Conservation (phyloP, 768 basidiomycete genomes). For the Lentinus tigrinus region DNA sequence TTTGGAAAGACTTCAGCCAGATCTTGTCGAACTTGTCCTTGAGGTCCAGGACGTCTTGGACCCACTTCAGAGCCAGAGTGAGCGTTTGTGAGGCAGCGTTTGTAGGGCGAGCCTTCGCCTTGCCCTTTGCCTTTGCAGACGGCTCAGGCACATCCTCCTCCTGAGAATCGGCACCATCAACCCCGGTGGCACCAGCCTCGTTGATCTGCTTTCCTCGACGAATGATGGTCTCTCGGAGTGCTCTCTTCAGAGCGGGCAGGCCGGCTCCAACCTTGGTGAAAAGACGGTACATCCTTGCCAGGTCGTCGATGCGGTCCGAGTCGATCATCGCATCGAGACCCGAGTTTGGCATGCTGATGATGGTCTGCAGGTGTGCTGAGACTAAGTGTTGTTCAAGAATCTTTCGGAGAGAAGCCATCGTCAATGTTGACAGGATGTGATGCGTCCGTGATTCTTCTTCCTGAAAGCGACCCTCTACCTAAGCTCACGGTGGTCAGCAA, state of each 20-base stretch:
- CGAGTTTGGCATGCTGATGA: constrained; percentile 79
- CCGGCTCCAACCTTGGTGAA: constrained; percentile 70
- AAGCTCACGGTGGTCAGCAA: constrained; percentile 22
- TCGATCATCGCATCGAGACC: constrained; percentile 90
- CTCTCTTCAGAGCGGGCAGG: constrained; percentile 56
- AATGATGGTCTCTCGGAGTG: constrained; percentile 70
- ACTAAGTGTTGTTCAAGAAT: constrained; percentile 81
- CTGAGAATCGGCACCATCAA: constrained; percentile 30
- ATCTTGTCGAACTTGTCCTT: constrained; percentile 89
- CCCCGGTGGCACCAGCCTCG: constrained; percentile 14
- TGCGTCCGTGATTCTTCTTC: constrained; percentile 83
- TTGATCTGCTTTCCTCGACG: constrained; percentile 81
- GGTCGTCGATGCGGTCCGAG: constrained; percentile 68
- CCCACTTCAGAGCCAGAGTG: constrained; percentile 82
- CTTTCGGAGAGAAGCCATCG: constrained; percentile 61
- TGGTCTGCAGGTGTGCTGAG: constrained; percentile 67
- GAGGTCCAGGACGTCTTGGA: constrained; percentile 83
- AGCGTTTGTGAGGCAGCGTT: constrained; percentile 47
- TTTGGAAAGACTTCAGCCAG: constrained; percentile 68
- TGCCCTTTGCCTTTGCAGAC: constrained; percentile 50
- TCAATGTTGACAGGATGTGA: constrained; percentile 81
- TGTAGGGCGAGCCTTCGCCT: constrained; percentile 40
- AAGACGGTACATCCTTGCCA: constrained; percentile 77
- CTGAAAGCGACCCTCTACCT: constrained; percentile 80
- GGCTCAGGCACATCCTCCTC: constrained; percentile 33